phyloP scores from a whole-genome alignment of 2,329 filamentous ascomycete genomes.

The Alternaria tenuissima region DNA sequence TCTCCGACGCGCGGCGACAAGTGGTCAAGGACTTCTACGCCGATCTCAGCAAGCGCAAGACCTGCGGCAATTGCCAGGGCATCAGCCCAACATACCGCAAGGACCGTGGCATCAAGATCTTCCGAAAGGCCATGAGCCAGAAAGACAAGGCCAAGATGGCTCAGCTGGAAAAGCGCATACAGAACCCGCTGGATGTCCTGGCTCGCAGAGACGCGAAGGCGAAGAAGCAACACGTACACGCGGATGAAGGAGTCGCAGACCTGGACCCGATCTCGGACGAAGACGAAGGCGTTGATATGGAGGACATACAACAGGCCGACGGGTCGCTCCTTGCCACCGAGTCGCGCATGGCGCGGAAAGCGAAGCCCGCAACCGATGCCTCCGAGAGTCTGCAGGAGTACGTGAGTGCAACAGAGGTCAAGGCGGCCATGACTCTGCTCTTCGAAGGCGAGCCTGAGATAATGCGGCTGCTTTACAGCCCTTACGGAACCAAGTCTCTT shows the following conservation, averaged over 20 bases:
- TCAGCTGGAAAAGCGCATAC: slow-evolving; percentile 70
- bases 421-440: slow-evolving; percentile 76
- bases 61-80: slow-evolving; percentile 71
- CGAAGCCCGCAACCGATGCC: slow-evolving; percentile 49
- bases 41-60: slow-evolving; percentile 72
- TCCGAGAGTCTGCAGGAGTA: slow-evolving; percentile 69
- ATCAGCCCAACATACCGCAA: slow-evolving; percentile 78
- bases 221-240: slow-evolving; percentile 57
- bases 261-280: slow-evolving; percentile 59
- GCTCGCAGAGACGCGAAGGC: slow-evolving; percentile 56
- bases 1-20: slow-evolving; percentile 76
- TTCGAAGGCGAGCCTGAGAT: slow-evolving; percentile 90
- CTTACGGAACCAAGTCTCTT: slow-evolving; percentile 68
- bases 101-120: slow-evolving; percentile 91
- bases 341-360: slow-evolving; percentile 49
- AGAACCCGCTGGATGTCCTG: slow-evolving; percentile 73
- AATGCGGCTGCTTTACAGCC: slow-evolving; percentile 83
- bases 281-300: slow-evolving; percentile 51
- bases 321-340: slow-evolving; percentile 63
- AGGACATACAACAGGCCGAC: slow-evolving; percentile 47
- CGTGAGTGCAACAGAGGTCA: slow-evolving; percentile 83
- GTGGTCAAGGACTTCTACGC: slow-evolving; percentile 84
- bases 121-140: slow-evolving; percentile 77
- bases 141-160: slow-evolving; percentile 84
- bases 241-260: slow-evolving; percentile 76